A percentile compares a stretch with the other conserved stretches of the same genome.
Evolutionary conservation across 208 protist genomes (phyloP).

Genomic region (Willaertia magna): DNA sequence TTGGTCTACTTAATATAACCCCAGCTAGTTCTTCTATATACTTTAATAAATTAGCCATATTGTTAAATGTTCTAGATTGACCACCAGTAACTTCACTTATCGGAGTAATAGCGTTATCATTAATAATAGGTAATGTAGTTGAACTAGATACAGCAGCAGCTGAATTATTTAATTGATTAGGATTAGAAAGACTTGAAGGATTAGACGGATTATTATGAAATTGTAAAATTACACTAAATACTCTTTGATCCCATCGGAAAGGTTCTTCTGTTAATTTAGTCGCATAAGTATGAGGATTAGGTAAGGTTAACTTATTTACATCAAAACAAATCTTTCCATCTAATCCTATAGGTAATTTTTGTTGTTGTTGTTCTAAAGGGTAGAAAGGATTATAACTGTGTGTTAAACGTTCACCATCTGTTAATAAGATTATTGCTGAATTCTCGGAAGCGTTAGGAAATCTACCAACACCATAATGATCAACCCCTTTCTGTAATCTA

Average conservation of each 20-base stretch:
- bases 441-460: background rate
- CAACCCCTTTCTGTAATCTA: background rate
- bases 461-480: background rate
- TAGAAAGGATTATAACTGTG: background rate
- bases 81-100: conserved; percentile 8
- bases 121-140: background rate
- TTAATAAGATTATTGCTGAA: background rate
- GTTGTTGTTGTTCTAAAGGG: background rate
- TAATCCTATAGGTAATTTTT: too few relatives aligned
- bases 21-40: background rate
- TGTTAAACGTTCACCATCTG: background rate
- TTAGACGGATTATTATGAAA: background rate
- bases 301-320: background rate
- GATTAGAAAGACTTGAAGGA: background rate
- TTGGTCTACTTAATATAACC: background rate
- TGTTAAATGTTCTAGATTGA: background rate
- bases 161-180: background rate
- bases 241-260: conserved; percentile 10
- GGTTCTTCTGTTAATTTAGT: background rate
- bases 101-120: background rate
- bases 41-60: background rate
- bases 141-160: background rate
- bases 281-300: background rate
- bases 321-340: too few relatives aligned
- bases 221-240: background rate